Evolutionary conservation across 192 early-diverging fungal species (phyloP).

Genomic region (Podila epicladia): DNA sequence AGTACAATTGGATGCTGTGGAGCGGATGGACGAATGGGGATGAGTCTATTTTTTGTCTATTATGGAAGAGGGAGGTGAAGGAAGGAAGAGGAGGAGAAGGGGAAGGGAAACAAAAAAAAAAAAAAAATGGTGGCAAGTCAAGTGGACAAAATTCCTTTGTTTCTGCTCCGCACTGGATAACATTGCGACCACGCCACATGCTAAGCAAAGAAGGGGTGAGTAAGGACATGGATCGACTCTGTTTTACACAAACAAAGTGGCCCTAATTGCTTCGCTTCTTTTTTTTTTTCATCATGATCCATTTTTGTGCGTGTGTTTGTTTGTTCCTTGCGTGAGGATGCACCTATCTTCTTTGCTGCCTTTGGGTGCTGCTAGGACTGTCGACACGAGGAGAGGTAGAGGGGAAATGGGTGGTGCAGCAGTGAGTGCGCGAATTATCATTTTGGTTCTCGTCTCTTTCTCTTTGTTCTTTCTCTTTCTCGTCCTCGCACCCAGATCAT

Average conservation of each 20-base stretch:
- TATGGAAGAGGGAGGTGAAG: neutral
- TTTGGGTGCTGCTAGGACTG: no score
- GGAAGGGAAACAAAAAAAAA: neutral
- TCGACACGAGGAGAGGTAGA: neutral
- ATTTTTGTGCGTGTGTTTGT: no score
- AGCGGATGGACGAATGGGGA: neutral
- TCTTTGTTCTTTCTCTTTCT: no score
- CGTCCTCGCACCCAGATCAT: neutral
- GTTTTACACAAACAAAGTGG: neutral
- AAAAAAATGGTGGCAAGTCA: constrained; percentile 5
- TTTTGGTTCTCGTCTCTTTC: no score
- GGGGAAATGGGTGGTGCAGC: neutral
- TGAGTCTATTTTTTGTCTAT: neutral
- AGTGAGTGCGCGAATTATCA: no score
- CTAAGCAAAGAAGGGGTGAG: no score
- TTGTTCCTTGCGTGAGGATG: no score
- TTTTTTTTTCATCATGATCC: no score
- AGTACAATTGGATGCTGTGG: no score
- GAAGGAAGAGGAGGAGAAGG: neutral
- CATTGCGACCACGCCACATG: neutral
- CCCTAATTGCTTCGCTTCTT: no score
- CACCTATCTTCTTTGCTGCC: no score
- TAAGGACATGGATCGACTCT: neutral
- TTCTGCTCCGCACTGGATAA: neutral
- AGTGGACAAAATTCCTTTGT: neutral